Base-by-base conservation (phyloP, 257 asterid genomes). In the Parsonsia alboflavescens region DNA sequence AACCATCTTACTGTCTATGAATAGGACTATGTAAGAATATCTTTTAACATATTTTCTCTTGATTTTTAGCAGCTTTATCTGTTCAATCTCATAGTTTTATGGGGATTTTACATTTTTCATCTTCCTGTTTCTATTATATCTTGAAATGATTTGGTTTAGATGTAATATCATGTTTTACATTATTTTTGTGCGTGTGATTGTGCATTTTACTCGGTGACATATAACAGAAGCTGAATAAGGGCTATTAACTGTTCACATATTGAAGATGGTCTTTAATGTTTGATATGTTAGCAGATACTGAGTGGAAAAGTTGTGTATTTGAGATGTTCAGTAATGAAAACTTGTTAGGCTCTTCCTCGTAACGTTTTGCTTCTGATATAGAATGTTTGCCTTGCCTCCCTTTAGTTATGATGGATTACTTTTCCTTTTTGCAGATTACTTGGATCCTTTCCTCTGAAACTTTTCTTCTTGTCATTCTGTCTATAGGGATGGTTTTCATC, bases 401-500 rank as follows among this genome's bases (percentile, higher is more conserved):
- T 61, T 61, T 28, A 8, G 21, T 10, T 57, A 28, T 57, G 26
- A 11, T 21, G 30, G 1, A 57, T 22, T 33, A 33, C 39, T 33
- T 33, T 33, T 33, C 39, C 39, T 33, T 33, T 33, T 33, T 33
- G 39, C 39, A 33, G 3, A 33, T 33, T 33, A 33, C 39, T 33
- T 3, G 39, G 39, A 7, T 33, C 48, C 11, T 63, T 63, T 39
- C 13, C 1, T 33, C 39, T 62, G 22, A 30, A 62, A 44, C 46
- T 33, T 22, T 2, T 63, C 48, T 63, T 17, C 36, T 63, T 63
- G 8, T 63, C 39, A 33, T 33, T 33, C 39, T 63, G 12, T 17
- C 9, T 62, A 21, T 24, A 89, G 98, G 95, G 93, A 85, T 77
- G 91, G 79, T 68, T 86, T 89, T 77, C 73, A 67, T 59, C 82